These are phyloP conservation scores for Medicago ruthenica DNA, from an alignment of 306 rosid species.

Conservation along the genomic window DNA sequence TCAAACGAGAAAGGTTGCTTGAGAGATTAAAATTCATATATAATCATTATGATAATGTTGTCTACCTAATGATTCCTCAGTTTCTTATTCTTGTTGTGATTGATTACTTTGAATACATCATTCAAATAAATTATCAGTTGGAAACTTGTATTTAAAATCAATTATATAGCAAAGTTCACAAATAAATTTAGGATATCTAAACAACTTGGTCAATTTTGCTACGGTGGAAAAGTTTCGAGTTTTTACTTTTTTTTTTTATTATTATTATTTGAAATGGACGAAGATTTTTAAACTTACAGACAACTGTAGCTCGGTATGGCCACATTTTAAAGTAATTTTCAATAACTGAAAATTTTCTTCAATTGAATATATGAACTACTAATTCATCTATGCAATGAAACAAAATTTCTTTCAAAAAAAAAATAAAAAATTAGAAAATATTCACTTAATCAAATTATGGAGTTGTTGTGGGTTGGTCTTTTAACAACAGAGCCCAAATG, in stretches of 20 bases:
- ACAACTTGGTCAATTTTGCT: background rate
- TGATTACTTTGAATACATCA: constrained; percentile 30
- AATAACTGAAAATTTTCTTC: background rate
- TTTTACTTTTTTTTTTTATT: background rate
- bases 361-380: background rate
- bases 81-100: constrained; percentile 32
- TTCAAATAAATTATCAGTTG: constrained; percentile 30
- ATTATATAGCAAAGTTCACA: constrained; percentile 7
- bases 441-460: too few relatives aligned
- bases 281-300: constrained; percentile 14
- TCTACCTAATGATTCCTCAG: constrained; percentile 40
- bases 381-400: background rate
- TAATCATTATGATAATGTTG: constrained; percentile 38
- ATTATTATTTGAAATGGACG: background rate
- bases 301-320: background rate
- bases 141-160: constrained; percentile 32
- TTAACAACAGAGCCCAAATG: background rate
- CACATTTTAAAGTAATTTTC: background rate
- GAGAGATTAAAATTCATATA: constrained; percentile 29
- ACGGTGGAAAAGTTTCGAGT: background rate
- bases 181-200: too few relatives aligned
- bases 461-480: too few relatives aligned
- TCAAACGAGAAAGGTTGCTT: constrained; percentile 28
- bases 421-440: too few relatives aligned
- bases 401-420: too few relatives aligned